These are phyloP conservation scores for Boletellus ananiceps DNA, from an alignment of 768 basidiomycete genomes.

Conservation along the genomic window DNA sequence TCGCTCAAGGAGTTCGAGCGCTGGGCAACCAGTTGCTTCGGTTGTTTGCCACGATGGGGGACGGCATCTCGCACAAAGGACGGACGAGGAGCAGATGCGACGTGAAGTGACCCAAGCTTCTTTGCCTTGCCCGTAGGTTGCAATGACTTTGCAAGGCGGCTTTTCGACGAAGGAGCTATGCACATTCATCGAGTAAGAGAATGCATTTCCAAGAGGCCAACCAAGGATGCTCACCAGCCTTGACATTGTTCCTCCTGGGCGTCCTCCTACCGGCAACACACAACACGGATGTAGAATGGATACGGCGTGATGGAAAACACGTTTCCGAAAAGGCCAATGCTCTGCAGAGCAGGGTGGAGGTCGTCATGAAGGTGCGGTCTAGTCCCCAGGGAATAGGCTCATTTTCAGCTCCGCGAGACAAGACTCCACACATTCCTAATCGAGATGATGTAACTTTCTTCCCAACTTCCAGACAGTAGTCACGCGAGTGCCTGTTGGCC, in stretches of 20 bases:
- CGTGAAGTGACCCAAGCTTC: conserved; percentile 24
- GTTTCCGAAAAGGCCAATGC: neutral
- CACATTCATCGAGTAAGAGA: neutral
- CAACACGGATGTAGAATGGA: conserved; percentile 12
- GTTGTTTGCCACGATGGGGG: conserved; percentile 18
- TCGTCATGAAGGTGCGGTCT: conserved; percentile 4
- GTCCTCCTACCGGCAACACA: conserved; percentile 8
- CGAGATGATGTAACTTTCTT: neutral
- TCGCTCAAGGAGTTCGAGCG: conserved; percentile 28
- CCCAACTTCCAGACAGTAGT: neutral
- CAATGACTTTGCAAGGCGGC: conserved; percentile 27
- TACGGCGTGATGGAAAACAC: neutral
- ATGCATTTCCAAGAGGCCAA: too few species aligned
- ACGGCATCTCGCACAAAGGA: conserved; percentile 14
- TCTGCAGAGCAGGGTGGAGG: conserved; percentile 5
- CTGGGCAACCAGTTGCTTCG: neutral
- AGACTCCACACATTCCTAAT: conserved; percentile 6
- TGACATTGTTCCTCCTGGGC: conserved; percentile 10
- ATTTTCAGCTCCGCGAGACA: neutral
- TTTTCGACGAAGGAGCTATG: conserved; percentile 22
- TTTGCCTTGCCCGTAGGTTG: conserved; percentile 25
- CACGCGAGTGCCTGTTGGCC: neutral
- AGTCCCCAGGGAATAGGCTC: neutral
- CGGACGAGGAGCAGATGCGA: conserved; percentile 17
- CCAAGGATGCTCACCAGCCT: conserved; percentile 10